Evolutionary conservation across 2,329 filamentous ascomycete genomes (phyloP).

Genomic region (Penicillium sp.): DNA sequence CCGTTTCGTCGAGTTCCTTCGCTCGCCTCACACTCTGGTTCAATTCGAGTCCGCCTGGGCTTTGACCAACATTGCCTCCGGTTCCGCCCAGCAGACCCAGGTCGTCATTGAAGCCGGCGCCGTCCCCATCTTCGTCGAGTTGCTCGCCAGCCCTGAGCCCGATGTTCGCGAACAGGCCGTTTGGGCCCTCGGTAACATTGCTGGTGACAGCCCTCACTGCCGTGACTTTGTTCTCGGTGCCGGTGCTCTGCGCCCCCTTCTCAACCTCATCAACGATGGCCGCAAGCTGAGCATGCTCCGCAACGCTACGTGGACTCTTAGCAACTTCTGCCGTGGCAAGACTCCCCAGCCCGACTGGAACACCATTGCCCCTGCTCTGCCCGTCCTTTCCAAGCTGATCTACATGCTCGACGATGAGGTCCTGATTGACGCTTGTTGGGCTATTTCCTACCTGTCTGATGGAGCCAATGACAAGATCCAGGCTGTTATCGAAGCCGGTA

Average conservation of each 20-base stretch:
- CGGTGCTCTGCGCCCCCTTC: constrained; percentile 85
- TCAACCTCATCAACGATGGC: constrained; percentile 90
- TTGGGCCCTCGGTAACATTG: constrained; percentile 98
- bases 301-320: constrained; percentile 98
- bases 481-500: constrained; percentile 96
- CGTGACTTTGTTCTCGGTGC: constrained; percentile 93
- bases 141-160: constrained; percentile 91
- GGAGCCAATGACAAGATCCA: constrained; percentile 99
- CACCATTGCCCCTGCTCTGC: constrained; percentile 90
- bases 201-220: constrained; percentile 95
- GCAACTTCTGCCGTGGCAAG: constrained; percentile 99
- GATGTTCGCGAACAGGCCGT: constrained; percentile 98
- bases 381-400: constrained; percentile 93
- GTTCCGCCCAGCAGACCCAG: constrained; percentile 95
- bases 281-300: constrained; percentile 98
- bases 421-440: constrained; percentile 98
- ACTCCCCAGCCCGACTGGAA: constrained; percentile 98
- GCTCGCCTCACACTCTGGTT: constrained; percentile 94
- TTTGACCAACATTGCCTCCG: constrained; percentile 97
- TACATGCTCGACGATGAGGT: constrained; percentile 99
- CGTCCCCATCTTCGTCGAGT: constrained; percentile 97
- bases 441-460: constrained; percentile 97
- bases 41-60: constrained; percentile 99
- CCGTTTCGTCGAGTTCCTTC: constrained; percentile 97
- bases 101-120: constrained; percentile 98